Evolutionary conservation across 371 early-diverging fungal species (phyloP).

Genomic region (Thermomucor indicae-seudaticae): DNA sequence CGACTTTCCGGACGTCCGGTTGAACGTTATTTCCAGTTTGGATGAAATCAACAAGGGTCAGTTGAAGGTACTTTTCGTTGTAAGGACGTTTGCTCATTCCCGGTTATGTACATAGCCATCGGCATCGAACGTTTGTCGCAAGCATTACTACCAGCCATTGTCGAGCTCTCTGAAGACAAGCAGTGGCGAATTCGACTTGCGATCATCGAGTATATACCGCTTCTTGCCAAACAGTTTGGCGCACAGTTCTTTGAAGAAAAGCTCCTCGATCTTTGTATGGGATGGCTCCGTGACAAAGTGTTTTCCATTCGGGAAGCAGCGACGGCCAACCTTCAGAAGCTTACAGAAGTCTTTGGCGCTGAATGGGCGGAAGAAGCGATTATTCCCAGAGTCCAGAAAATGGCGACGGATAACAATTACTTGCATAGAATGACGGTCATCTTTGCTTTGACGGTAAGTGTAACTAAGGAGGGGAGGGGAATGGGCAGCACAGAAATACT

Average conservation of each 20-base stretch:
- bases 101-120: constrained; percentile 62
- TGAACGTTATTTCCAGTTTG: constrained; percentile 96
- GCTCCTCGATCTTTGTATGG: constrained; percentile 88
- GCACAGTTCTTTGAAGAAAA: constrained; percentile 96
- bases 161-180: constrained; percentile 97
- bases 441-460: constrained; percentile 84
- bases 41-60: constrained; percentile 88
- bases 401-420: constrained; percentile 87
- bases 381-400: constrained; percentile 31
- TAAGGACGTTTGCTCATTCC: not conserved
- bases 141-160: constrained; percentile 95
- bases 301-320: constrained; percentile 97
- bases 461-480: not conserved
- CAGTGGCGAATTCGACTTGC: constrained; percentile 98
- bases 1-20: constrained; percentile 94
- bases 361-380: constrained; percentile 12
- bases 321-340: constrained; percentile 83
- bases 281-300: constrained; percentile 98
- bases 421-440: constrained; percentile 96
- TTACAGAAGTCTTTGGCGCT: constrained; percentile 94
- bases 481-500: not conserved
- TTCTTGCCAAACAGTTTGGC: constrained; percentile 94
- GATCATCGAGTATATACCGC: constrained; percentile 97
- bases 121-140: constrained; percentile 96
- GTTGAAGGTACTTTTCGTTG: not conserved